Percentiles rank a stretch among this genome's conserved stretches.
These are phyloP conservation scores for Triadica sebifera DNA, from an alignment of 345 rosid species.

Conservation along the genomic window DNA sequence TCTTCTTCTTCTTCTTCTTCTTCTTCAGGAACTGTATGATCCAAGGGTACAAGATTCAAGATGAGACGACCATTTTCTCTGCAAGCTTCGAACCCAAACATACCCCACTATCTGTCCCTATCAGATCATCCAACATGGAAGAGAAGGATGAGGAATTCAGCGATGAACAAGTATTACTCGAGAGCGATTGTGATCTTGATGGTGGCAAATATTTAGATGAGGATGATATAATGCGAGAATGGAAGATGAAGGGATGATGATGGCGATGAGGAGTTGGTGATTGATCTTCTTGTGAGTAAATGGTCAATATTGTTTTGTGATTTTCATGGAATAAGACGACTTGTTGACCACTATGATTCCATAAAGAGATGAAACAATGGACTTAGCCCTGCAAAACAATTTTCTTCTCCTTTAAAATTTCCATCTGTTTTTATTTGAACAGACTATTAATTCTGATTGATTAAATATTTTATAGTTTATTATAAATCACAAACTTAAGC, in stretches of 20 bases:
- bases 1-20: conserved; percentile 12
- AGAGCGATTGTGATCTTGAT: conserved; percentile 2
- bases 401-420: neutral
- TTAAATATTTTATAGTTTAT: too few relatives aligned
- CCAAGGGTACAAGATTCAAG: conserved; percentile 40
- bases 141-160: conserved; percentile 18
- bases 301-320: conserved; percentile 4
- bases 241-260: conserved; percentile 9
- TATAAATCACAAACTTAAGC: too few relatives aligned
- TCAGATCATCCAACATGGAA: conserved; percentile 29
- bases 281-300: neutral
- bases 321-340: conserved; percentile 19
- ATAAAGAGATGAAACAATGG: conserved; percentile 21
- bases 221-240: conserved; percentile 15
- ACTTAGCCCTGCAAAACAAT: conserved; percentile 22
- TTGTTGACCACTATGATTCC: conserved; percentile 18
- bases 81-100: conserved; percentile 34
- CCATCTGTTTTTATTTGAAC: neutral
- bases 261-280: conserved; percentile 6
- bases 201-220: neutral
- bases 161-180: neutral
- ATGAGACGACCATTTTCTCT: conserved; percentile 45
- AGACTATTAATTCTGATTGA: too few relatives aligned
- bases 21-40: conserved; percentile 15
- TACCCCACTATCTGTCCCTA: conserved; percentile 45